Base-by-base conservation (phyloP, 1,284 basidiomycete species). In the Fereydounia khargensis region DNA sequence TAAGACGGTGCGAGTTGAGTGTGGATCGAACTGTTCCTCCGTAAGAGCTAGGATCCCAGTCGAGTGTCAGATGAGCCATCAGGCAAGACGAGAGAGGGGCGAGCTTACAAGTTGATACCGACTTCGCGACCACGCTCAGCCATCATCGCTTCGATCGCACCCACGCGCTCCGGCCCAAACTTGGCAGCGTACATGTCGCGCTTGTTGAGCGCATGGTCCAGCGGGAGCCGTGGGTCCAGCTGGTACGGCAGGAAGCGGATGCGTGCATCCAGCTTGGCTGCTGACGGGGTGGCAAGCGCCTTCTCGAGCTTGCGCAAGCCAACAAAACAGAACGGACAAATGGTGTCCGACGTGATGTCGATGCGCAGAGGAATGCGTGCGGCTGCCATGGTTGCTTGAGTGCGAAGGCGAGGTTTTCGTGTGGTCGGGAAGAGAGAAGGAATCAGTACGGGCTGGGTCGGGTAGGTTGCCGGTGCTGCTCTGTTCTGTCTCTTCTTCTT, bases 321-420 rank as follows among this genome's bases (percentile, higher is more conserved):
- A 25, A 46, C 25, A 21, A 31, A 46, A n/a, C 43, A 46, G 37
- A 46, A 46, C 8, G 43, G 43, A 27, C 43, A 46, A 25, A 42
- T 42, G 3, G 40, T 18, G 22, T 42, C 40, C 4, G 30, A 34
- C n/a, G 40, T 42, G 4, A 32, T 19, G 6, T 34, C n/a, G 22
- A 42, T 35, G 3, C 23, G 10, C n/a, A 42, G 28, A 4, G 40
- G 27, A 22, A 23, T 9, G 35, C 20, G 14, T 3, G 20, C 5
- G 4, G 28, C 17, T 16, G 17, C 11, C 6, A 16, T 30, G 28
- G 28, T 14, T 5, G 25, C 25, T 27, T 8, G 8, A 27, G 6
- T 6, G 28, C 17, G 28, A 5, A 4, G 11, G 13, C 28, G 28
- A 13, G 4, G 28, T 5, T 30, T n/a, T n/a, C n/a, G n/a, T n/a